Evolutionary conservation across 129 eudicot species (phyloP).

Genomic region (Helianthus tuberosus): DNA sequence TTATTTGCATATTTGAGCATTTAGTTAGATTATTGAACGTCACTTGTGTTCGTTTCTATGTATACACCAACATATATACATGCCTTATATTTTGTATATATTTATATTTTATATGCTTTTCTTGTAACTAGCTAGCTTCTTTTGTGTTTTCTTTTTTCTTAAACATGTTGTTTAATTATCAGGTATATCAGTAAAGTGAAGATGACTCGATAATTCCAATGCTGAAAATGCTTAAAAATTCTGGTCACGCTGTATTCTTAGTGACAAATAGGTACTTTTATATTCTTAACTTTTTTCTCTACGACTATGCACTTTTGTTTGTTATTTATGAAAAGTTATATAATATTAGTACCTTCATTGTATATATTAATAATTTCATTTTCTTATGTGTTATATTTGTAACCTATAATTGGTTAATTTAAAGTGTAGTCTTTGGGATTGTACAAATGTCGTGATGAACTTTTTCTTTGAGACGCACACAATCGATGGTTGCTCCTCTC

Average conservation of each 20-base stretch:
- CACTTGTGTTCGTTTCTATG: not conserved
- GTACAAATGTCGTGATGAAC: slow-evolving; percentile 92
- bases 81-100: not conserved
- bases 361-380: not conserved
- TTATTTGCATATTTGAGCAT: not conserved
- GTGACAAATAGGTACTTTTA: slow-evolving; percentile 86
- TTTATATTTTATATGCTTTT: not conserved
- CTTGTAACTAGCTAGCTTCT: not conserved
- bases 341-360: not conserved
- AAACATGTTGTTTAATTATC: slow-evolving; percentile 11
- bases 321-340: not conserved
- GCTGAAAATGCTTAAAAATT: slow-evolving; percentile 84
- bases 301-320: not conserved
- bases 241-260: slow-evolving; percentile 80
- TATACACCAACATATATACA: not conserved
- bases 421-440: slow-evolving; percentile 91
- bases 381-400: not conserved
- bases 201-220: slow-evolving; percentile 71
- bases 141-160: slow-evolving; percentile 3
- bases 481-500: slow-evolving; percentile 33
- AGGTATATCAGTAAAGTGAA: slow-evolving; percentile 92
- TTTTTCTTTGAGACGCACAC: slow-evolving; percentile 61
- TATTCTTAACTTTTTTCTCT: slow-evolving; percentile 12
- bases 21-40: not conserved
- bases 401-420: slow-evolving; percentile 21